Evolutionary conservation across 108 stramenopile genomes (phyloP).

Genomic region (Nannochloropsis oceanica): DNA sequence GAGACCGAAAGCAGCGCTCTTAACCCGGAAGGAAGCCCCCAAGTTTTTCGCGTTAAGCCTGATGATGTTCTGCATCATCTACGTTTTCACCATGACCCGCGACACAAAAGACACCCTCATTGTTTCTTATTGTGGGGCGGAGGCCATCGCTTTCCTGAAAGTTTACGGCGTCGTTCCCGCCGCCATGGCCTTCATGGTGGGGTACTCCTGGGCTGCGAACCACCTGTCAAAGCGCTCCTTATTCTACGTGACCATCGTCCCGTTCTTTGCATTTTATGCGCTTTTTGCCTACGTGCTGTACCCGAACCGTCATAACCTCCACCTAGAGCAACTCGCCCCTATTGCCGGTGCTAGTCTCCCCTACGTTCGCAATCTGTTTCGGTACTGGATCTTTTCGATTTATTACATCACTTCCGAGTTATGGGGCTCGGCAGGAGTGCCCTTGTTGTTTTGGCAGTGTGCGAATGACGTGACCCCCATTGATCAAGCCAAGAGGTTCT

Average conservation of each 20-base stretch:
- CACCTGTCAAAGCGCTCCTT: slow-evolving; percentile 65
- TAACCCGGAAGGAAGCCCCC: slow-evolving; percentile 44
- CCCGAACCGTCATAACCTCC: slow-evolving; percentile 57
- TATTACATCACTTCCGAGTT: slow-evolving; percentile 95
- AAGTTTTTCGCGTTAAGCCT: slow-evolving; percentile 71
- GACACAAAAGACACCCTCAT: slow-evolving; percentile 45
- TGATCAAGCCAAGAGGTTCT: slow-evolving; percentile 53
- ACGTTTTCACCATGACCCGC: slow-evolving; percentile 92
- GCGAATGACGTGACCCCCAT: slow-evolving; percentile 70
- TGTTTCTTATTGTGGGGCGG: slow-evolving; percentile 57
- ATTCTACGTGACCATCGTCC: slow-evolving; percentile 64
- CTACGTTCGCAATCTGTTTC: slow-evolving; percentile 25
- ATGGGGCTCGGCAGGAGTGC: slow-evolving; percentile 78
- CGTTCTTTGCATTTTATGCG: slow-evolving; percentile 73
- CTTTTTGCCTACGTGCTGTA: slow-evolving; percentile 68
- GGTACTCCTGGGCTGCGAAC: slow-evolving; percentile 66
- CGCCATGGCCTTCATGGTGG: slow-evolving; percentile 53
- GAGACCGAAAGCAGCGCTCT: background rate
- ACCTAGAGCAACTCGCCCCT: slow-evolving; percentile 40
- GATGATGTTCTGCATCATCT: slow-evolving; percentile 94
- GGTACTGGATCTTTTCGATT: slow-evolving; percentile 83
- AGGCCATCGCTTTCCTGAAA: slow-evolving; percentile 91
- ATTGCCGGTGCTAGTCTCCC: slow-evolving; percentile 38
- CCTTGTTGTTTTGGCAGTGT: slow-evolving; percentile 90
- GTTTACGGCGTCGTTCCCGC: slow-evolving; percentile 27